Evolutionary conservation across 1,284 basidiomycete genomes (phyloP).

Genomic region (Anthracocystis panici-leucophaei): DNA sequence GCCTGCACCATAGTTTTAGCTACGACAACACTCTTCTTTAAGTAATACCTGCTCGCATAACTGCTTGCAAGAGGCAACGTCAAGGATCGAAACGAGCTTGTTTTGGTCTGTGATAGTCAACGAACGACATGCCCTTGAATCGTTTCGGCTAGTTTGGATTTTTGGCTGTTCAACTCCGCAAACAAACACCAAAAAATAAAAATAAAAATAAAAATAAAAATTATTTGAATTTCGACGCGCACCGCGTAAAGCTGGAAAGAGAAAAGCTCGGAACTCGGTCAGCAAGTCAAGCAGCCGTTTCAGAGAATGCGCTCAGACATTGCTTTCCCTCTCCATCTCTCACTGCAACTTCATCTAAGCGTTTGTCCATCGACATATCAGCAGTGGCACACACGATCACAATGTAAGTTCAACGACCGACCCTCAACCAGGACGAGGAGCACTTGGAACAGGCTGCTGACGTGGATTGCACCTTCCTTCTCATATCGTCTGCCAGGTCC

Average conservation of each 20-base stretch:
- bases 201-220: background rate
- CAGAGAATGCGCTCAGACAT: constrained; percentile 2
- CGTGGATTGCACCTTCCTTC: background rate
- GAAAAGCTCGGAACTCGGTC: constrained; percentile 10
- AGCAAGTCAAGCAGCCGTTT: background rate
- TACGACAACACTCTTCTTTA: too few relatives aligned
- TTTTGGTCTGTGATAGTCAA: background rate
- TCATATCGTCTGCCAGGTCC: constrained; percentile 1
- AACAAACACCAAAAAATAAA: constrained; percentile 7
- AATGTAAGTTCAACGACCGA: background rate
- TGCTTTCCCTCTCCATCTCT: background rate
- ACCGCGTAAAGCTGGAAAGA: background rate
- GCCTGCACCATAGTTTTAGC: too few relatives aligned
- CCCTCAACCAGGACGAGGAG: too few relatives aligned
- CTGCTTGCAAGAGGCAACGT: too few relatives aligned
- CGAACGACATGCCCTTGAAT: background rate
- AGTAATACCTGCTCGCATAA: too few relatives aligned
- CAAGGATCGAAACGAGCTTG: background rate
- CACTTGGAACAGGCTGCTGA: background rate
- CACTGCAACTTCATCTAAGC: background rate
- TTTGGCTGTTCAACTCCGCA: constrained; percentile 30
- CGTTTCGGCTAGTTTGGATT: background rate
- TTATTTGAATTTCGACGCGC: constrained; percentile 4
- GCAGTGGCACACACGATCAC: background rate
- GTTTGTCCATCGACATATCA: background rate